phyloP scores from a whole-genome alignment of 1,139 yeast genomes.

The Yamadazyma spencermartinsiae region DNA sequence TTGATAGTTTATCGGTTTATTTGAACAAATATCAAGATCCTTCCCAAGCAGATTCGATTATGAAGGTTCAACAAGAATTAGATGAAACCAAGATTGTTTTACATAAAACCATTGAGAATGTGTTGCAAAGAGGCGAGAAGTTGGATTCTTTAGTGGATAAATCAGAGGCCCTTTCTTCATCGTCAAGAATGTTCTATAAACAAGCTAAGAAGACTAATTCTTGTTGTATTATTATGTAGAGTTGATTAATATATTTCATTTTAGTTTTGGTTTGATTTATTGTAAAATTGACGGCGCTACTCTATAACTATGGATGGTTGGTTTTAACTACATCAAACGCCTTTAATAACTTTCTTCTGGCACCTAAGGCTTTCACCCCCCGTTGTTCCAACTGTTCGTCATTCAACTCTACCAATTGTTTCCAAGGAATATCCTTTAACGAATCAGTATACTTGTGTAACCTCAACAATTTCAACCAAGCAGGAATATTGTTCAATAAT shows the following conservation, averaged over 20 bases:
- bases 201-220: slow-evolving; percentile 98
- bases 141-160: slow-evolving; percentile 92
- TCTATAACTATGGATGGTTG: slow-evolving; percentile 2
- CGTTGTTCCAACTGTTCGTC: slow-evolving; percentile 70
- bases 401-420: slow-evolving; percentile 66
- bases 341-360: slow-evolving; percentile 86
- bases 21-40: slow-evolving; percentile 93
- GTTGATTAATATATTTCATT: too few species aligned
- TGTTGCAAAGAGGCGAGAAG: slow-evolving; percentile 94
- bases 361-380: slow-evolving; percentile 94
- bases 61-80: slow-evolving; percentile 96
- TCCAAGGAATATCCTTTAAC: slow-evolving; percentile 75
- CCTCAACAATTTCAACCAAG: slow-evolving; percentile 87
- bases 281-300: too few species aligned
- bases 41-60: slow-evolving; percentile 90
- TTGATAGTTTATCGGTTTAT: slow-evolving; percentile 67
- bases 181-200: slow-evolving; percentile 92
- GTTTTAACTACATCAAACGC: slow-evolving; percentile 79
- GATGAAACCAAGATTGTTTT: slow-evolving; percentile 96
- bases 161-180: slow-evolving; percentile 85
- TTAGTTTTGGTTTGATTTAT: too few species aligned
- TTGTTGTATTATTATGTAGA: slow-evolving; percentile 79
- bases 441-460: slow-evolving; percentile 92
- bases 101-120: slow-evolving; percentile 94
- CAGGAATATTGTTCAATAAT: slow-evolving; percentile 76